Conservation (phyloP, 1,139 yeast species). For the Scheffersomyces quercinus region DNA sequence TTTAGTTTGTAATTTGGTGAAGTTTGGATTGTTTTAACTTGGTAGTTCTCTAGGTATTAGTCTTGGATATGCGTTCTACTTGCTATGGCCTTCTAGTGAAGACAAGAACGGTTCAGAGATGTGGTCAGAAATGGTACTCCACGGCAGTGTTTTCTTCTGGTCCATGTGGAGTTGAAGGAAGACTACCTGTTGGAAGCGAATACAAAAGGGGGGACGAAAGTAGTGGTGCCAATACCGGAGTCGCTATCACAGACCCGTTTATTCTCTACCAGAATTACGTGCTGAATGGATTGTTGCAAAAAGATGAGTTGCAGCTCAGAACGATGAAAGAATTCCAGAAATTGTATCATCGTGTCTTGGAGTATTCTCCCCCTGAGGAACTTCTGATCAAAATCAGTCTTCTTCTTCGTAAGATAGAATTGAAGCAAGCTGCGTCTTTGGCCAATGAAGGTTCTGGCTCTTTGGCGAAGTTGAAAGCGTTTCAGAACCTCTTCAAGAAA, state of each 20-base stretch:
- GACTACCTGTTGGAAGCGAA: conserved; percentile 23
- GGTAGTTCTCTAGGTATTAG: too few relatives aligned
- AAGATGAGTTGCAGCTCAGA: conserved; percentile 61
- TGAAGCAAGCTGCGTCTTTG: conserved; percentile 27
- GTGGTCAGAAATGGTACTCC: background rate
- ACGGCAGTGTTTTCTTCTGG: conserved; percentile 19
- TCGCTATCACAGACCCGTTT: conserved; percentile 66
- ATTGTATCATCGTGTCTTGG: conserved; percentile 57
- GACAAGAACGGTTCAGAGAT: too few relatives aligned
- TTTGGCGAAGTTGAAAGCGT: conserved; percentile 14
- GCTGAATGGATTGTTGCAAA: conserved; percentile 48
- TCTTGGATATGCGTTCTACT: too few relatives aligned
- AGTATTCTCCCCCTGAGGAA: conserved; percentile 59
- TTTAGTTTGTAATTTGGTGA: too few relatives aligned
- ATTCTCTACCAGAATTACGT: conserved; percentile 57
- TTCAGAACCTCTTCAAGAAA: conserved; percentile 22
- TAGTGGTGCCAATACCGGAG: conserved; percentile 5
- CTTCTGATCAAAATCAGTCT: conserved; percentile 47
- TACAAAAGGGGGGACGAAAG: background rate
- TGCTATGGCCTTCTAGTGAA: too few relatives aligned
- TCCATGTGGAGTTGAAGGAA: conserved; percentile 43
- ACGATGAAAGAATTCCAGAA: conserved; percentile 67
- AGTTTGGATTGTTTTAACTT: too few relatives aligned
- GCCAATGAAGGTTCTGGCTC: conserved; percentile 10
- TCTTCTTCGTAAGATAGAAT: conserved; percentile 49